These are phyloP conservation scores for Hygrophoropsis aurantiaca DNA, from an alignment of 768 basidiomycete genomes.

Conservation along the genomic window DNA sequence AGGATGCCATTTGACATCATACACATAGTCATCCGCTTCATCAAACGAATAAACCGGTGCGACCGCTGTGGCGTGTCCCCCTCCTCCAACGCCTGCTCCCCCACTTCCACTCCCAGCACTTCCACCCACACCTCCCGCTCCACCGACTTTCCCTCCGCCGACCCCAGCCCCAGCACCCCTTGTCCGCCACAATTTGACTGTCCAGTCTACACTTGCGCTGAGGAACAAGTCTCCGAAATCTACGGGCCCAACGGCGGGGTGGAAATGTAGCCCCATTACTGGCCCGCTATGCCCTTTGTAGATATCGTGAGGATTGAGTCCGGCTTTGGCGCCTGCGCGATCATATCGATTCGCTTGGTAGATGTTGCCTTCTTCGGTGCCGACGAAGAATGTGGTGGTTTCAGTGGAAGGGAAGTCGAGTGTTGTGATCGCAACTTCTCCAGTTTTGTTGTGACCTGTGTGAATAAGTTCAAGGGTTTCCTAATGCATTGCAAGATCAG, in stretches of 20 bases:
- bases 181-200: slow-evolving; percentile 93
- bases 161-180: slow-evolving; percentile 77
- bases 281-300: slow-evolving; percentile 94
- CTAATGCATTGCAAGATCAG: slow-evolving; percentile 37
- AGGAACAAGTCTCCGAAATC: slow-evolving; percentile 97
- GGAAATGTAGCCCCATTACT: slow-evolving; percentile 93
- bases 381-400: slow-evolving; percentile 95
- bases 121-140: too few relatives aligned
- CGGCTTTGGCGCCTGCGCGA: slow-evolving; percentile 94
- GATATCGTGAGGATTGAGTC: slow-evolving; percentile 88
- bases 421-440: slow-evolving; percentile 91
- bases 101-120: too few relatives aligned
- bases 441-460: slow-evolving; percentile 92
- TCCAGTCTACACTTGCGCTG: slow-evolving; percentile 95
- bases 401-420: slow-evolving; percentile 96
- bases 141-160: slow-evolving; percentile 23
- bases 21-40: slow-evolving; percentile 97
- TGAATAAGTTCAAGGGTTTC: slow-evolving; percentile 93
- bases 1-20: slow-evolving; percentile 98
- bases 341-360: slow-evolving; percentile 98
- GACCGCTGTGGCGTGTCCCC: too few relatives aligned
- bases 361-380: slow-evolving; percentile 96
- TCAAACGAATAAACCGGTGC: slow-evolving; percentile 90
- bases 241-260: slow-evolving; percentile 85
- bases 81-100: too few relatives aligned